Evolutionary conservation across 495 filamentous ascomycete genomes (phyloP).

Genomic region (Elasticomyces elasticus): DNA sequence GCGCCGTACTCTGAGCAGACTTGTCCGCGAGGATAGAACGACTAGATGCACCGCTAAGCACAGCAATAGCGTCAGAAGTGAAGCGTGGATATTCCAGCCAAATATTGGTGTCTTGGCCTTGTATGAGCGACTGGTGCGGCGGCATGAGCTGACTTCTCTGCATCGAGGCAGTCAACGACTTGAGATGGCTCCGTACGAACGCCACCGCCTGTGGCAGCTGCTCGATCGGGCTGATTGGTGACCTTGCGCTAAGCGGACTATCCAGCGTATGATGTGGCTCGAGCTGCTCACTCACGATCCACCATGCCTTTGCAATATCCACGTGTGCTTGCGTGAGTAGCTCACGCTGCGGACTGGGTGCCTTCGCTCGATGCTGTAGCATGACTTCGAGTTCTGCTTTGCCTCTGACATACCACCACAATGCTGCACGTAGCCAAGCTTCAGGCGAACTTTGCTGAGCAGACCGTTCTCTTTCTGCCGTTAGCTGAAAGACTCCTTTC

Average conservation of each 20-base stretch:
- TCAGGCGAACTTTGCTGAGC: conserved; percentile 44
- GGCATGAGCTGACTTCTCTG: conserved; percentile 67
- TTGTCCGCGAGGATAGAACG: conserved; percentile 38
- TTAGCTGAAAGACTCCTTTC: conserved; percentile 55
- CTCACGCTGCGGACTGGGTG: conserved; percentile 35
- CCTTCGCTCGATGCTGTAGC: conserved; percentile 3
- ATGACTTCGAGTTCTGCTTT: conserved; percentile 60
- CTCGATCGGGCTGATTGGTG: conserved; percentile 18
- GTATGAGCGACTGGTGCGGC: conserved; percentile 46
- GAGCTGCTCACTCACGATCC: conserved; percentile 62
- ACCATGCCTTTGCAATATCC: conserved; percentile 72
- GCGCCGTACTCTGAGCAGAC: conserved; percentile 16
- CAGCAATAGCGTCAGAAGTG: conserved; percentile 53
- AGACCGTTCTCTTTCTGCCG: conserved; percentile 60
- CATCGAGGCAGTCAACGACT: conserved; percentile 69
- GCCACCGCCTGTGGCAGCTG: conserved; percentile 13
- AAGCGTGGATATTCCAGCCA: conserved; percentile 66
- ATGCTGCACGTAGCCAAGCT: conserved; percentile 51
- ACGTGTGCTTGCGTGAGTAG: conserved; percentile 40
- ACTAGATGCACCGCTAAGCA: conserved; percentile 53
- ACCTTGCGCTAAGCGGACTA: conserved; percentile 36
- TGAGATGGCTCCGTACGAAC: conserved; percentile 39
- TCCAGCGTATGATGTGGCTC: conserved; percentile 24
- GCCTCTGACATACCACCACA: conserved; percentile 85
- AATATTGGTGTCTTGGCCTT: conserved; percentile 60